phyloP scores from a whole-genome alignment of 148 eudicot genomes.

The Suaeda aralocaspica region DNA sequence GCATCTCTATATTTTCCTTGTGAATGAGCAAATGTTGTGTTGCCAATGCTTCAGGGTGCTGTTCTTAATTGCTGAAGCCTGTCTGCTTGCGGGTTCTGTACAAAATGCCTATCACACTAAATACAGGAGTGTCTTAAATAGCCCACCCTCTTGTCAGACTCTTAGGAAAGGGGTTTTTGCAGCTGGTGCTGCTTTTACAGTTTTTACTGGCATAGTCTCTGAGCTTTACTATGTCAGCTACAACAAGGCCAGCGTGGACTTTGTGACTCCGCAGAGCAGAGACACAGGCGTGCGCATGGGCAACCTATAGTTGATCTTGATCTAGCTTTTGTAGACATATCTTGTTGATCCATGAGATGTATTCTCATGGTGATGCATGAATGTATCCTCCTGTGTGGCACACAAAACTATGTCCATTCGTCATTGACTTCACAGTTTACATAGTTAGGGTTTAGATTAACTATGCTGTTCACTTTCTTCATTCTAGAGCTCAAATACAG shows the following conservation, averaged over 20 bases:
- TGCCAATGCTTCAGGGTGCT: slow-evolving; percentile 50
- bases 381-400: neutral
- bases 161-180: slow-evolving; percentile 82
- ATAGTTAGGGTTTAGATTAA: slow-evolving; percentile 7
- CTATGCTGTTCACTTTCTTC: neutral
- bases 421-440: neutral
- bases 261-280: slow-evolving; percentile 22
- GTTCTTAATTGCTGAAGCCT: slow-evolving; percentile 75
- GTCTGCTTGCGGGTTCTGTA: slow-evolving; percentile 82
- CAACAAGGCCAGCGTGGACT: slow-evolving; percentile 46
- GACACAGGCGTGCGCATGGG: slow-evolving; percentile 73
- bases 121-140: slow-evolving; percentile 33
- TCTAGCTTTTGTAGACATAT: neutral
- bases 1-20: no score
- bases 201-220: slow-evolving; percentile 65
- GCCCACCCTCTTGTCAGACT: slow-evolving; percentile 53
- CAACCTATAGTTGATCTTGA: slow-evolving; percentile 19
- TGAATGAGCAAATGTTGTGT: no score
- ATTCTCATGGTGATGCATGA: neutral
- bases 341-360: neutral
- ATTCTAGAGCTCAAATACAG: neutral
- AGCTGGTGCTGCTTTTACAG: slow-evolving; percentile 80
- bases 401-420: neutral
- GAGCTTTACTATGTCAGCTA: slow-evolving; percentile 70
- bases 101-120: slow-evolving; percentile 75